Conservation (phyloP, 441 rosid genomes). For the Rhodomyrtus psidioides region DNA sequence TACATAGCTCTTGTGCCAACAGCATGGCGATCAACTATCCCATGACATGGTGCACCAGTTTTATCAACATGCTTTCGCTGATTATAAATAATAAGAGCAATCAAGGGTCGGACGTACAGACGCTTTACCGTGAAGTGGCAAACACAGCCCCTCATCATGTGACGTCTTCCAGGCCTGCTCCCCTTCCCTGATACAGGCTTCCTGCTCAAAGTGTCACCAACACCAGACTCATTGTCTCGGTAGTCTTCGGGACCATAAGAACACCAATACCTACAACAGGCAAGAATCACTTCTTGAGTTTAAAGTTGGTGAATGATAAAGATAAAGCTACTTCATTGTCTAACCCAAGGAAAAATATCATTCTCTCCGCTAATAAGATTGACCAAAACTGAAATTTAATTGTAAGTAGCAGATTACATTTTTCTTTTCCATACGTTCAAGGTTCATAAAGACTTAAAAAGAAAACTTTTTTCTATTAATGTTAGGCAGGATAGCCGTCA, state of each 20-base stretch:
- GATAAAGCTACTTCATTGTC: neutral
- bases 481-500: neutral
- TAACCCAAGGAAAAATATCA: neutral
- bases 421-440: neutral
- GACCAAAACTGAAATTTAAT: neutral
- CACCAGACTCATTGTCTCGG: constrained; percentile 27
- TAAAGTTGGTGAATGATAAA: neutral
- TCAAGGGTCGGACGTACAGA: constrained; percentile 28
- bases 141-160: constrained; percentile 55
- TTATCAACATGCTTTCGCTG: constrained; percentile 49
- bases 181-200: constrained; percentile 45
- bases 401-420: neutral
- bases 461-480: neutral
- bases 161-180: constrained; percentile 48
- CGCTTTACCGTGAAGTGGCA: constrained; percentile 57
- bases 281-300: neutral
- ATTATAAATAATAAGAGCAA: constrained; percentile 48
- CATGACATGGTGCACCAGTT: constrained; percentile 45
- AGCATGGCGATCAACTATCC: constrained; percentile 42
- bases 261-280: constrained; percentile 45
- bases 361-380: neutral
- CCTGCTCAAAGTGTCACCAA: constrained; percentile 23
- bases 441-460: neutral
- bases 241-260: constrained; percentile 56
- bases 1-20: constrained; percentile 56